Conservation (phyloP, 257 asterid genomes). For the Przewalskia tangutica region DNA sequence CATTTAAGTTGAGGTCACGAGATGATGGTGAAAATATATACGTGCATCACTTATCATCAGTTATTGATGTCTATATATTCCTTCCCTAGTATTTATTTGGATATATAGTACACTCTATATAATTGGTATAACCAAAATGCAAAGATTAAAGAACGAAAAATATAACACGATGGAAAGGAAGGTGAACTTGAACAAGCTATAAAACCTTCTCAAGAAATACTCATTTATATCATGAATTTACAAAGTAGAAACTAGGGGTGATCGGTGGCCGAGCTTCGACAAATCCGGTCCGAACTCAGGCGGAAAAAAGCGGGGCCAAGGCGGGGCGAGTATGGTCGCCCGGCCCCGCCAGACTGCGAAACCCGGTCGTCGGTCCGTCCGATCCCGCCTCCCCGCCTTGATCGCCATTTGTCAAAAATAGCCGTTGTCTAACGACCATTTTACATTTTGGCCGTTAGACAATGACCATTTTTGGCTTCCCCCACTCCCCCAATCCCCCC, state of each 20-base stretch:
- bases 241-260: background rate
- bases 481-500: too few species aligned
- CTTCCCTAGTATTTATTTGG: background rate
- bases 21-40: background rate
- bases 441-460: too few species aligned
- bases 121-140: background rate
- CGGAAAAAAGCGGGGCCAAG: too few species aligned
- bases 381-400: too few species aligned
- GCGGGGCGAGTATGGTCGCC: too few species aligned
- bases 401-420: too few species aligned
- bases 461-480: too few species aligned
- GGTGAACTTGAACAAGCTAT: background rate
- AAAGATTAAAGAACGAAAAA: background rate
- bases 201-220: background rate
- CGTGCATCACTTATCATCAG: background rate
- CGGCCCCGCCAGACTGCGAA: too few species aligned
- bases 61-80: background rate
- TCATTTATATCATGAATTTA: background rate
- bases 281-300: too few species aligned
- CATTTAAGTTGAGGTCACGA: conserved; percentile 1
- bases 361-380: too few species aligned
- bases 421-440: too few species aligned
- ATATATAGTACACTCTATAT: background rate
- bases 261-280: too few species aligned
- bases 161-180: background rate